Evolutionary conservation across 1,139 yeast species (phyloP), one percentile per base, ranked within the genome.

Genomic region (Nakaseomyces uthaithaninus): DNA sequence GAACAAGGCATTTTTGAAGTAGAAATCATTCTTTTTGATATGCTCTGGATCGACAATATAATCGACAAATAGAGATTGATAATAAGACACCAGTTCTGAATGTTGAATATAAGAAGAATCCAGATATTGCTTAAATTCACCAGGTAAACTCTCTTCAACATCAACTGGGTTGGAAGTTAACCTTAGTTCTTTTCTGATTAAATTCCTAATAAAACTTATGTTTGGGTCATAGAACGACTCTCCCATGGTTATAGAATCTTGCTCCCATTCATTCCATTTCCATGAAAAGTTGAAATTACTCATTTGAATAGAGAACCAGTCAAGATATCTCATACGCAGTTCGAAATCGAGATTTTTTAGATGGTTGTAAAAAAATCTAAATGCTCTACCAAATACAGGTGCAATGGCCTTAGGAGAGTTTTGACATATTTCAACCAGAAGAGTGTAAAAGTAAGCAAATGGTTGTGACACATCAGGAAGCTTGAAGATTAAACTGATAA

Each of bases 201-300:
- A 71, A 63, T 87, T 87, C 51, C 72, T 75, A 46, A 91, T 78
- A 49, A 91, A 83, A 38, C 73, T 76, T 48, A 75, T 71, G 51
- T 77, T 79, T 12, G 96, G 96, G 57, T 85, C 91, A 52, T 73
- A 74, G 19, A 52, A 48, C 27, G 62, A 55, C 27, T 62, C 59
- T 4, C 66, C 55, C 36, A 55, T 53, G 37, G 59, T 59, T 23
- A 62, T 57, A 0, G 80, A 71, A 53, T 78, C 83, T 1, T 62
- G 63, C 34, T 74, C 77, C 98, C 98, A 93, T 61, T 89, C 98
- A 49, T 77, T 80, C 99, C 99, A 91, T 58, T 87, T 87, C 99
- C 99, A 93, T 35, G 91, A 84, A 63, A 86, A 93, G 46, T 84
- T 89, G 62, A 91, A 93, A 60, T 91, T 91, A 51, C 94, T 82